Base-by-base conservation (phyloP, 2,329 filamentous ascomycete genomes). In the Alternaria gaisen region DNA sequence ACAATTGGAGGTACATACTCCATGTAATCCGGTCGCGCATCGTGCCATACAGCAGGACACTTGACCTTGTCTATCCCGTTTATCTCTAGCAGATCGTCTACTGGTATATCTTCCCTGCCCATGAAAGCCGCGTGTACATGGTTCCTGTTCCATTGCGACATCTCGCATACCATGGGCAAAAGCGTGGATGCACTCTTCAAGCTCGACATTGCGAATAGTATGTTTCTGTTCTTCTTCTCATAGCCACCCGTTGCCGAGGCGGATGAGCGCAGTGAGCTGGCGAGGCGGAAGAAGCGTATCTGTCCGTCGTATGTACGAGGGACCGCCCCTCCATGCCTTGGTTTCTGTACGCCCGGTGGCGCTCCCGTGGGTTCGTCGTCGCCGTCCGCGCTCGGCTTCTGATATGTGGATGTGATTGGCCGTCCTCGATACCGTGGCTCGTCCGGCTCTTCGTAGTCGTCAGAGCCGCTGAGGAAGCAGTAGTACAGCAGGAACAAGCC, bases 131-230 rank as follows among this genome's bases (percentile, higher is more conserved):
- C 90, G 76, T 98, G 94, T 9, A 97, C 93, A 64, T 88, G 85
- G 72, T 88, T 97, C 60, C 86, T 83, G 57, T 86, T 84, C 77
- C 88, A 85, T 22, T 78, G 77, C 7, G 89, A 89, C 94, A 97
- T 97, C 70, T 92, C 87, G 77, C 95, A 98, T 6, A 94, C 92
- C 73, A 97, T 83, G 0, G 93, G 93, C 32, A 97, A 81, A 54
- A 97, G 77, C 32, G 86, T 85, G 0, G 91, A 86, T 16, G 89
- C 87, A 73, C 92, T 95, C 75, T 86, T 86, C 52, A 96, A 79
- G 62, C 85, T 93, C 0, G 91, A 89, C 4, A 91, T 89, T 5
- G 89, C 90, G 74, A 97, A 97, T 3, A 97, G 78, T 16, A 97
- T 85, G 71, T 93, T 93, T 52, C 86, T 86, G 72, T 91, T 92